These are phyloP conservation scores for Metarhizium humberi DNA, from an alignment of 2,329 filamentous ascomycete species.

Conservation along the genomic window DNA sequence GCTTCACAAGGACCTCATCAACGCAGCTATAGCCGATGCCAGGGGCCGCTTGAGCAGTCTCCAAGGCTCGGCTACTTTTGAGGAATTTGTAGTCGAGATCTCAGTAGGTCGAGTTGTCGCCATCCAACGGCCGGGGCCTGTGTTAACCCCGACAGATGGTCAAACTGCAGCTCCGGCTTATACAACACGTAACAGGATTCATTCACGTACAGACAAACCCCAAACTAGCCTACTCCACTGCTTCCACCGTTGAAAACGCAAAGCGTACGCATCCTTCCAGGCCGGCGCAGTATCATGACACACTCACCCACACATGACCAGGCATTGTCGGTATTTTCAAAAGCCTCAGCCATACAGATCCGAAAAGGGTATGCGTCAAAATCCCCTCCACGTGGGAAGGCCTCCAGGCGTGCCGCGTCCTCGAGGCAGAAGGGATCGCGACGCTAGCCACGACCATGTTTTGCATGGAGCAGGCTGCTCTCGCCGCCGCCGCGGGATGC, in stretches of 20 bases:
- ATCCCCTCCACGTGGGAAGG: conserved; percentile 56
- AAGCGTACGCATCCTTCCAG: conserved; percentile 29
- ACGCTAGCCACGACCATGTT: conserved; percentile 57
- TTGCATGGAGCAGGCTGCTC: conserved; percentile 47
- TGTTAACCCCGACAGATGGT: conserved; percentile 35
- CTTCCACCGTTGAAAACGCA: conserved; percentile 40
- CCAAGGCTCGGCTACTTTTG: conserved; percentile 16
- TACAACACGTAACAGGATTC: conserved; percentile 37
- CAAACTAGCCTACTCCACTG: conserved; percentile 39
- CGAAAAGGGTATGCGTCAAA: conserved; percentile 49
- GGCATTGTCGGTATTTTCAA: conserved; percentile 41
- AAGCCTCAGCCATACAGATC: conserved; percentile 33
- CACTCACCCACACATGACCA: conserved; percentile 13
- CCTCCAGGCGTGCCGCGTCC: conserved; percentile 44
- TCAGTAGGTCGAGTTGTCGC: conserved; percentile 26
- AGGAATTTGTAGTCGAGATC: conserved; percentile 46
- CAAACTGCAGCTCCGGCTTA: conserved; percentile 41
- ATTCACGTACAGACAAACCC: conserved; percentile 55
- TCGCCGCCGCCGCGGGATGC: conserved; percentile 48
- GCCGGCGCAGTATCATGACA: neutral
- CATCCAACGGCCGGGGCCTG: neutral
- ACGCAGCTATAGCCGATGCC: conserved; percentile 17
- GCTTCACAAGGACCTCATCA: conserved; percentile 19
- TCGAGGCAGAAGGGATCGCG: conserved; percentile 44
- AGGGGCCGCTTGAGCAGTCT: conserved; percentile 7